A percentile compares a stretch with the other conserved stretches of the same genome.
phyloP scores from a whole-genome alignment of 805 yeast genomes.

The Isabelozyma pseudorhagii region DNA sequence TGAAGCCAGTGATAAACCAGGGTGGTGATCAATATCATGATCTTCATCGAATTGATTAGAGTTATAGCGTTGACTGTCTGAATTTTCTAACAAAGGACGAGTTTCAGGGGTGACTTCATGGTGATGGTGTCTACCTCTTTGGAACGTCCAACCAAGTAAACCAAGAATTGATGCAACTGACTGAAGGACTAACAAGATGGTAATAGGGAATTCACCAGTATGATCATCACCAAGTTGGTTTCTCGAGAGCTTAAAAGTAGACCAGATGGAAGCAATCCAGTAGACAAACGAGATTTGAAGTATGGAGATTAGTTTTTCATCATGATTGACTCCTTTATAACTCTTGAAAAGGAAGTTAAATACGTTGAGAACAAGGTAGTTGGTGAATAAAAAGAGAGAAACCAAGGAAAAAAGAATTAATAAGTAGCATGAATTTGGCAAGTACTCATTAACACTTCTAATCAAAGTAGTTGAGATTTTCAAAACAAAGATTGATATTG shows the following conservation, averaged over 20 bases:
- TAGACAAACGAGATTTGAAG: slow-evolving; percentile 49
- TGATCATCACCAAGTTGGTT: slow-evolving; percentile 43
- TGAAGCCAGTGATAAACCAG: slow-evolving; percentile 8
- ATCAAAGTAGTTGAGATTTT: slow-evolving; percentile 17
- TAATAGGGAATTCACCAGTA: slow-evolving; percentile 50
- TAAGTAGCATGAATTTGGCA: slow-evolving; percentile 38
- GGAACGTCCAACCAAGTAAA: slow-evolving; percentile 43
- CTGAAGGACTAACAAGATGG: slow-evolving; percentile 44
- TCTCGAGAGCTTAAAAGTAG: slow-evolving; percentile 46
- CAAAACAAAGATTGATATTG: slow-evolving; percentile 37
- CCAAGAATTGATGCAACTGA: slow-evolving; percentile 52
- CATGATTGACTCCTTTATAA: slow-evolving; percentile 35
- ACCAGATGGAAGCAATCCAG: slow-evolving; percentile 54
- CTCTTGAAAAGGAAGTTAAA: slow-evolving; percentile 30
- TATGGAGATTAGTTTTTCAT: slow-evolving; percentile 42
- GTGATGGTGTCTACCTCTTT: slow-evolving; percentile 6
- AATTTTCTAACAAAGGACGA: slow-evolving; percentile 27
- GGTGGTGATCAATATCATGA: slow-evolving; percentile 1
- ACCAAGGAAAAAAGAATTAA: slow-evolving; percentile 39
- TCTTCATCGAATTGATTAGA: slow-evolving; percentile 9
- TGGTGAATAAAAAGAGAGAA: slow-evolving; percentile 48
- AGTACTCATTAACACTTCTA: slow-evolving; percentile 22
- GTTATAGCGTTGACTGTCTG: slow-evolving; percentile 14
- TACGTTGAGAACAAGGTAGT: slow-evolving; percentile 53
- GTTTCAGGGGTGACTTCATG: slow-evolving; percentile 18